Percentiles rank a stretch among this genome's conserved stretches.
These are phyloP conservation scores for Hibiscus mutabilis DNA, from an alignment of 345 rosid genomes.

Conservation along the genomic window DNA sequence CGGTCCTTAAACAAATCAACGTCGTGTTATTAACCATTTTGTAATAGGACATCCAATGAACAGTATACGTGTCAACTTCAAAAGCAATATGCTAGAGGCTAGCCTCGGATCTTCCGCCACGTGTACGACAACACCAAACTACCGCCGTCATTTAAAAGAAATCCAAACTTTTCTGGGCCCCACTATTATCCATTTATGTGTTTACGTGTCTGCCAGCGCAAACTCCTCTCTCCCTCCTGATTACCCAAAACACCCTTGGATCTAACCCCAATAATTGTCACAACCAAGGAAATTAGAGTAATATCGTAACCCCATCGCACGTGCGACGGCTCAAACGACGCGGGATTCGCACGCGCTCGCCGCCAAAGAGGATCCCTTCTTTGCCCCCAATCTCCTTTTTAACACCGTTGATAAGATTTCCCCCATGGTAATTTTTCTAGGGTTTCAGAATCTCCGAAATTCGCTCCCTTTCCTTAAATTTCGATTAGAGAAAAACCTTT, in stretches of 20 bases:
- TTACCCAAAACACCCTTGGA: not conserved
- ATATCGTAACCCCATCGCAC: constrained; percentile 4
- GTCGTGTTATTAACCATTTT: not conserved
- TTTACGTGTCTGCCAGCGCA: constrained; percentile 22
- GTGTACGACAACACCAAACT: constrained; percentile 15
- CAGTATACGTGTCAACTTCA: constrained; percentile 20
- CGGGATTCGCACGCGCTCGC: constrained; percentile 29
- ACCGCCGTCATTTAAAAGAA: constrained; percentile 28
- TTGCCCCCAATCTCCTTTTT: not conserved
- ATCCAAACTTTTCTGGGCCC: constrained; percentile 13
- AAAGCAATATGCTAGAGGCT: not conserved
- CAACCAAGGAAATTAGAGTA: constrained; percentile 6
- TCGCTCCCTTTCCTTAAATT: constrained; percentile 6
- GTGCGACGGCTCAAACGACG: constrained; percentile 4
- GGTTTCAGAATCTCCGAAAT: constrained; percentile 29
- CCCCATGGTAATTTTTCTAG: constrained; percentile 11
- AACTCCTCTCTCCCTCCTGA: not conserved
- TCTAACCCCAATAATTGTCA: not conserved
- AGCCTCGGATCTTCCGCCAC: constrained; percentile 25
- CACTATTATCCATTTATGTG: constrained; percentile 23
- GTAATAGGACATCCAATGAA: not conserved
- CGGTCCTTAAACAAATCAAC: not conserved
- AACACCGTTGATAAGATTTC: not conserved
- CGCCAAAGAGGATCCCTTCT: constrained; percentile 10
- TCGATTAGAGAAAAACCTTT: not conserved